These are phyloP conservation scores for Geranium rotundifolium DNA, from an alignment of 345 rosid species.

Conservation along the genomic window DNA sequence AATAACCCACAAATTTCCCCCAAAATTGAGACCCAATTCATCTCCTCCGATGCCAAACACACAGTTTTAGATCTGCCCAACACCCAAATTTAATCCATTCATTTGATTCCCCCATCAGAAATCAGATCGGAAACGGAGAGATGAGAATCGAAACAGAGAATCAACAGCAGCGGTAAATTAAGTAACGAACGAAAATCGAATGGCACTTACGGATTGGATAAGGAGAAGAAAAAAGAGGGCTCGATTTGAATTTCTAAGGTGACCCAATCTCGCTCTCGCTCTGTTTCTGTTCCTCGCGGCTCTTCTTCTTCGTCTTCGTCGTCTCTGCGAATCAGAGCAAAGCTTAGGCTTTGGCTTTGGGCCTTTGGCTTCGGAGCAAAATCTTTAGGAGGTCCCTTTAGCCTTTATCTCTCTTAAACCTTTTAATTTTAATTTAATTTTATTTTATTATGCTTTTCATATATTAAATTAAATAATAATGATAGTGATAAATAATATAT, in stretches of 20 bases:
- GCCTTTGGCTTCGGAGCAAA: constrained; percentile 1
- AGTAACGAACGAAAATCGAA: constrained; percentile 6
- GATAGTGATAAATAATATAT: too few species aligned
- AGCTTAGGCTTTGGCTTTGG: constrained; percentile 3
- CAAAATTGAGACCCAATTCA: neutral
- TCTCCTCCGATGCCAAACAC: neutral
- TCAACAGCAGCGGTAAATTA: constrained; percentile 9
- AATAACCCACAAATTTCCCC: neutral
- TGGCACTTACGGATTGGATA: constrained; percentile 54
- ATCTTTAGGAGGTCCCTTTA: constrained; percentile 7
- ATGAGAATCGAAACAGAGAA: constrained; percentile 10
- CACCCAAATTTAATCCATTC: too few species aligned
- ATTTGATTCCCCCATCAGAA: neutral
- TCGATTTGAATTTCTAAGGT: constrained; percentile 20
- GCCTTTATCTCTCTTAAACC: neutral
- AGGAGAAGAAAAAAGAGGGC: constrained; percentile 4
- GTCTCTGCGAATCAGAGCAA: constrained; percentile 11
- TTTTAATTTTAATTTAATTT: too few species aligned
- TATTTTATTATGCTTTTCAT: too few species aligned
- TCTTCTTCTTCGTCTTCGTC: constrained; percentile 12
- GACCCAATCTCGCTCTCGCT: constrained; percentile 9
- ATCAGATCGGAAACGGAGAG: neutral
- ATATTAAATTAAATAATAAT: too few species aligned
- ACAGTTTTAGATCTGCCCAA: constrained; percentile 31
- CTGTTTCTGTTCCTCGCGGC: constrained; percentile 36